Percentiles rank a stretch among this genome's conserved stretches.
These are phyloP conservation scores for Fragaria vesca DNA, from an alignment of 306 rosid genomes.

Conservation along the genomic window DNA sequence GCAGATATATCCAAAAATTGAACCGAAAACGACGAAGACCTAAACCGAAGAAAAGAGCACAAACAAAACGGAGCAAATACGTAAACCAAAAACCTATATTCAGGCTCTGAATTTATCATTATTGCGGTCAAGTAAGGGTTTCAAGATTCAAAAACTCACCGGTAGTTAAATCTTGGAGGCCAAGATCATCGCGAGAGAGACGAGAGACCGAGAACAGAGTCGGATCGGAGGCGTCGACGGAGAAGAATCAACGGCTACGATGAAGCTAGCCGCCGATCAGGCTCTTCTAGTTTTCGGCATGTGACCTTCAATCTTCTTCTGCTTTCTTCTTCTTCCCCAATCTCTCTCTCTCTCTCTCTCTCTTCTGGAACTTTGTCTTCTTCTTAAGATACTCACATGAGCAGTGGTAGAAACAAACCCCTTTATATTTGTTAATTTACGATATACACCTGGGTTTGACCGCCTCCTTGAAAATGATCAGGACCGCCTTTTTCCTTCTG, in stretches of 20 bases:
- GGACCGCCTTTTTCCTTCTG: neutral
- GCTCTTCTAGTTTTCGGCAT: neutral
- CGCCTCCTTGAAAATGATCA: neutral
- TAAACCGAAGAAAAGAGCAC: neutral
- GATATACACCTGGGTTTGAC: neutral
- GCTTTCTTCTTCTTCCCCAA: neutral
- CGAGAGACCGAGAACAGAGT: neutral
- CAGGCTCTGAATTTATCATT: neutral
- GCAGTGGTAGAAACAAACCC: neutral
- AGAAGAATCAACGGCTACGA: conserved; percentile 15
- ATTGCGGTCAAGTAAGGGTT: neutral
- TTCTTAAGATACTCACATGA: neutral
- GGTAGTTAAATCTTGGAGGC: neutral
- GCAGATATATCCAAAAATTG: neutral
- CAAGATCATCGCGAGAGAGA: neutral
- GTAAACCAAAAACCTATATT: neutral
- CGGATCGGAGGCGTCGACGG: neutral
- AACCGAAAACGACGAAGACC: neutral
- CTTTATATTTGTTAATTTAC: neutral
- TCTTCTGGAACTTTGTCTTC: neutral
- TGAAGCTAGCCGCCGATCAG: conserved; percentile 5
- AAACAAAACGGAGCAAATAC: neutral
- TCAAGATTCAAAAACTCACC: conserved; percentile 2
- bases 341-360: neutral
- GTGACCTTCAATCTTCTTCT: neutral